Evolutionary conservation across 202 grass and related monocot species (phyloP), one percentile per base, ranked within the genome.

Genomic region (Miscanthus sacchariflorus): DNA sequence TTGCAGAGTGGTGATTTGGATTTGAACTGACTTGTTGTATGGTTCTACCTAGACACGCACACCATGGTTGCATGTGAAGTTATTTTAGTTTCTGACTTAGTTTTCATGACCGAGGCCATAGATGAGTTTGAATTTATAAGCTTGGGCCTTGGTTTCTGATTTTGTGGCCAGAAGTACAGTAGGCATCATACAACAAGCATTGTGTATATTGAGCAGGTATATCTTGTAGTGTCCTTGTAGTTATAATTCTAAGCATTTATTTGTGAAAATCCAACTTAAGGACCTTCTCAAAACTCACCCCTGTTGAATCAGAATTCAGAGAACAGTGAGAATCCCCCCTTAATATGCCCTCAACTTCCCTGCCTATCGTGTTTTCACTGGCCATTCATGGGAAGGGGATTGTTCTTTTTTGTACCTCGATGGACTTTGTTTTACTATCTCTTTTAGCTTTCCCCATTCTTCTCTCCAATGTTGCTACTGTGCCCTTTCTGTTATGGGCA

Each of bases 41-140:
- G 50, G 12, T 69, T 68, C 5, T 18, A 40, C 30, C 69, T 45
- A 65, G 40, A 81, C 4, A 40, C 15, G 67, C 59, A 28, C 48
- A 19, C 39, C 35, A 24, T 44, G 1, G 7, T 76, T 23, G 30
- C 3, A 24, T 9, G 11, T 76, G n/a, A 70, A 83, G 11, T 38
- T 7, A 65, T 84, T 17, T 49, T 38, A 38, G 3, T 77, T 74
- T 81, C 28, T 80, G 33, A 85, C 13, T 64, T 18, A 65, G 50
- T 24, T 15, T 28, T 5, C 77, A 46, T 42, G 54, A 40, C 65
- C 71, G 69, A 76, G 12, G 76, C 30, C 64, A n/a, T 28, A 6
- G 12, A 42, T 70, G 28, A 52, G 4, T 75, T 80, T 87, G 7
- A 66, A 59, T 59, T 76, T 81, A 18, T 76, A 56, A 70, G 17